phyloP scores from a whole-genome alignment of 345 rosid species.

The Citrus maxima region DNA sequence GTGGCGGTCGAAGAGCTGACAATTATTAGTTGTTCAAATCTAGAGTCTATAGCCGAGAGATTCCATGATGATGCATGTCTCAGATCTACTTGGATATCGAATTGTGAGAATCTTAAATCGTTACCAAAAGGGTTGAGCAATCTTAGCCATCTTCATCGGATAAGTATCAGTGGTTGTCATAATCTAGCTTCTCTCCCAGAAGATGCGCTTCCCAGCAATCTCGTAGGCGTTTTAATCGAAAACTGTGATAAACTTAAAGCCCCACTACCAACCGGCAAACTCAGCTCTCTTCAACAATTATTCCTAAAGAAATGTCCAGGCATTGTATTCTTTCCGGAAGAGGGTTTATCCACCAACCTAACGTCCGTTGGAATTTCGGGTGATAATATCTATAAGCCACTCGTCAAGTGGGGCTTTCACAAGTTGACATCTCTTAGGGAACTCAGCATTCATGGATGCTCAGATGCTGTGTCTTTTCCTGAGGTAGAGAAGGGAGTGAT shows the following conservation, averaged over 20 bases:
- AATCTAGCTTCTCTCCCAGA: too few relatives aligned
- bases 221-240: too few relatives aligned
- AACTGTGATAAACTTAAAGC: too few relatives aligned
- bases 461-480: neutral
- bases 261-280: neutral
- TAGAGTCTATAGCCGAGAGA: too few relatives aligned
- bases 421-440: neutral
- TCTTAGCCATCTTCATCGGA: neutral
- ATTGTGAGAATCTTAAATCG: too few relatives aligned
- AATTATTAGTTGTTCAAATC: too few relatives aligned
- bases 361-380: neutral
- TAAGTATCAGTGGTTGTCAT: neutral
- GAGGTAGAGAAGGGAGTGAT: neutral
- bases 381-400: neutral
- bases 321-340: neutral
- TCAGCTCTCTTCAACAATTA: neutral
- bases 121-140: too few relatives aligned
- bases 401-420: conserved; percentile 10
- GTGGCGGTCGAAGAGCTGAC: too few relatives aligned
- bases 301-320: neutral
- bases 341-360: conserved; percentile 1
- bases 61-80: too few relatives aligned
- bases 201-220: too few relatives aligned
- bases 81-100: too few relatives aligned
- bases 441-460: neutral